These are phyloP conservation scores for Hymenoscyphus occultus DNA, from an alignment of 2,329 filamentous ascomycete species.

Conservation along the genomic window DNA sequence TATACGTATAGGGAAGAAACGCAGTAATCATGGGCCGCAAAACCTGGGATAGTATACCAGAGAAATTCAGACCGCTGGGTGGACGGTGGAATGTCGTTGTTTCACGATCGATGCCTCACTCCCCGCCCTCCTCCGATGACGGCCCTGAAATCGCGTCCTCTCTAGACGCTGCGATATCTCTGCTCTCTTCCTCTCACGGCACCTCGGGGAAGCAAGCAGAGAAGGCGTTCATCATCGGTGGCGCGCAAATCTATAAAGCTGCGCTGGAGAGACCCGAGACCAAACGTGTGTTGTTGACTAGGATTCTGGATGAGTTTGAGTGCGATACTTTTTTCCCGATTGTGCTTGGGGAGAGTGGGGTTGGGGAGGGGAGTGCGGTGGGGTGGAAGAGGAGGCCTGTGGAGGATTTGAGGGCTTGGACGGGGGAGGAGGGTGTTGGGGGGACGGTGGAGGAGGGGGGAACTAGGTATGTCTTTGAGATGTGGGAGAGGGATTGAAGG, in stretches of 20 bases:
- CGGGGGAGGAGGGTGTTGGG: slow-evolving; percentile 46
- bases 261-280: slow-evolving; percentile 60
- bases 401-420: slow-evolving; percentile 57
- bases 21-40: slow-evolving; percentile 97
- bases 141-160: background rate
- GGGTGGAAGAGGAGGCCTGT: slow-evolving; percentile 54
- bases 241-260: slow-evolving; percentile 76
- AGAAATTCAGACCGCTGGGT: slow-evolving; percentile 72
- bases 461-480: slow-evolving; percentile 66
- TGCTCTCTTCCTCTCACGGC: no score
- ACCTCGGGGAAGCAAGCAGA: background rate
- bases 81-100: slow-evolving; percentile 81
- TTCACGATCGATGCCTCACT: slow-evolving; percentile 49
- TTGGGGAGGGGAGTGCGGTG: slow-evolving; percentile 23
- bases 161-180: background rate
- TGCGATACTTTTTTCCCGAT: slow-evolving; percentile 75
- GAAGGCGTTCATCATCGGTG: slow-evolving; percentile 80
- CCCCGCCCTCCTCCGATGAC: slow-evolving; percentile 1
- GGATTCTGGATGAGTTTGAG: slow-evolving; percentile 65
- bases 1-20: slow-evolving; percentile 44
- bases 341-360: slow-evolving; percentile 41
- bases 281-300: slow-evolving; percentile 66
- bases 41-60: slow-evolving; percentile 89
- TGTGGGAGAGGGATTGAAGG: slow-evolving; percentile 57
- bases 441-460: slow-evolving; percentile 61